Evolutionary conservation across 345 rosid genomes (phyloP).

Genomic region (Brassica nigra): DNA sequence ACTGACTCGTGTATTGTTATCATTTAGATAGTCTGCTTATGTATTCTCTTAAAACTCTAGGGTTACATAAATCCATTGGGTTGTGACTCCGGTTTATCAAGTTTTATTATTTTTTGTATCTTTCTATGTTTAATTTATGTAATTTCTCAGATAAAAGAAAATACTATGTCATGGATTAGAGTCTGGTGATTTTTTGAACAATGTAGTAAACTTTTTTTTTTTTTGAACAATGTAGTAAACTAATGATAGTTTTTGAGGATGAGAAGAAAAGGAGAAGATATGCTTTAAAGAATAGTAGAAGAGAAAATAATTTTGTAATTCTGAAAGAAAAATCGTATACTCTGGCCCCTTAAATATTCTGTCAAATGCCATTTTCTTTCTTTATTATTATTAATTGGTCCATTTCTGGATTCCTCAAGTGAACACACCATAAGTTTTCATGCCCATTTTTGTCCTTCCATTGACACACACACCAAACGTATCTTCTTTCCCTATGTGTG

Average conservation of each 20-base stretch:
- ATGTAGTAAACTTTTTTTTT: not conserved
- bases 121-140: not conserved
- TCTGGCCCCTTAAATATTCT: constrained; percentile 41
- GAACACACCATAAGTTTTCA: constrained; percentile 51
- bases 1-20: too few species aligned
- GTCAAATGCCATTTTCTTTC: constrained; percentile 30
- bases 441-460: constrained; percentile 53
- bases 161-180: not conserved
- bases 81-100: too few species aligned
- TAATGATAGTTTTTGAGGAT: not conserved
- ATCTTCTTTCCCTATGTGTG: constrained; percentile 8
- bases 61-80: too few species aligned
- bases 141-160: not conserved
- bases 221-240: not conserved
- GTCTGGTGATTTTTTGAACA: not conserved
- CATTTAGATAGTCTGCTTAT: too few species aligned
- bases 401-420: constrained; percentile 51
- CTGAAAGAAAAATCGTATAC: constrained; percentile 6
- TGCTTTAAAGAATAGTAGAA: constrained; percentile 7
- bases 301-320: not conserved
- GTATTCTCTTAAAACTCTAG: too few species aligned
- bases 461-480: constrained; percentile 28
- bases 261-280: not conserved
- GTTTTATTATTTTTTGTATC: too few species aligned
- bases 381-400: constrained; percentile 42